Percentiles rank a stretch among this genome's conserved stretches.
phyloP scores from a whole-genome alignment of 2,329 filamentous ascomycete species.

The Cladosporium halotolerans region DNA sequence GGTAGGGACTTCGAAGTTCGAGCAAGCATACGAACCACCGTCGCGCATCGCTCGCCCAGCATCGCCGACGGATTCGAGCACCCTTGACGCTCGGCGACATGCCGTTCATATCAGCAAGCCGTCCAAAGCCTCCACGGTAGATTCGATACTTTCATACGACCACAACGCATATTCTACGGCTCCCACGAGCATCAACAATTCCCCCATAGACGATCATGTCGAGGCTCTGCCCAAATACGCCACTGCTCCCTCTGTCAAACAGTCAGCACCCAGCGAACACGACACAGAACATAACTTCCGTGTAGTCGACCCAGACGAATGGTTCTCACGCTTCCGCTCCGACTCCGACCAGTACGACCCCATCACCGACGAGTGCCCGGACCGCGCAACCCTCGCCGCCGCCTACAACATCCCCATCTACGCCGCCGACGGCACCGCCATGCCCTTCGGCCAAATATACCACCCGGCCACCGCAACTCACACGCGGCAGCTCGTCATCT shows the following conservation, averaged over 20 bases:
- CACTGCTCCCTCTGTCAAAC: conserved; percentile 3
- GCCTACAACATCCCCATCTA: conserved; percentile 43
- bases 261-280: neutral
- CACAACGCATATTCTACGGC: conserved; percentile 6
- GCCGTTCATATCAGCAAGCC: conserved; percentile 13
- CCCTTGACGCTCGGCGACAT: neutral
- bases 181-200: conserved; percentile 9
- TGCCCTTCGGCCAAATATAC: conserved; percentile 59
- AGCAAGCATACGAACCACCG: conserved; percentile 21
- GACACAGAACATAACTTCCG: neutral
- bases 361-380: conserved; percentile 28
- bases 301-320: conserved; percentile 25
- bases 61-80: conserved; percentile 12
- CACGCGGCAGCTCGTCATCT: conserved; percentile 34
- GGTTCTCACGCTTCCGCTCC: conserved; percentile 30
- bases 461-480: conserved; percentile 39
- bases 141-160: conserved; percentile 1
- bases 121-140: conserved; percentile 13
- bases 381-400: conserved; percentile 27
- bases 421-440: conserved; percentile 54
- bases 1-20: conserved; percentile 27
- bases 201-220: neutral
- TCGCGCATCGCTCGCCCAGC: conserved; percentile 12
- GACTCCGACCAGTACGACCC: conserved; percentile 23
- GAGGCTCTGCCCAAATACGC: conserved; percentile 1